Evolutionary conservation across 2,329 filamentous ascomycete species (phyloP).

Genomic region (Verticillium nubilum): DNA sequence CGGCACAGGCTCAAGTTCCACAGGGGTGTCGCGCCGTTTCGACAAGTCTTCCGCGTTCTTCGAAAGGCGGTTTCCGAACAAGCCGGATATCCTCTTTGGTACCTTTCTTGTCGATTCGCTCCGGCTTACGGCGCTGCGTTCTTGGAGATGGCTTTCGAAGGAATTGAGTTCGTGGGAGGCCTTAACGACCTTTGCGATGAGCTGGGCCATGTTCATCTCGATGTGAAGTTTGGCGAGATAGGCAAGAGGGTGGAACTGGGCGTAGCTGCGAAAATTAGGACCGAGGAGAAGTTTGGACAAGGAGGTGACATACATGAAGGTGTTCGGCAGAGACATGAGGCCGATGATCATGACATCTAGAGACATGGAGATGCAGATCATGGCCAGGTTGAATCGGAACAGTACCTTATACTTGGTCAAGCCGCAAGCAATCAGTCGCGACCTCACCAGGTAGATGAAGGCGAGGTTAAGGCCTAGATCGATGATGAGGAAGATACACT

Average conservation of each 20-base stretch:
- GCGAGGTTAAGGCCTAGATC: slow-evolving; percentile 41
- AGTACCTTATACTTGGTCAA: slow-evolving; percentile 43
- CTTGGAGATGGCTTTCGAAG: background rate
- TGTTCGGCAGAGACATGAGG: slow-evolving; percentile 1
- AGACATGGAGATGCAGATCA: slow-evolving; percentile 19
- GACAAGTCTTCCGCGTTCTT: background rate
- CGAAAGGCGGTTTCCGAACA: background rate
- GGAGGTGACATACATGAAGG: slow-evolving; percentile 14
- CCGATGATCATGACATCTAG: slow-evolving; percentile 15
- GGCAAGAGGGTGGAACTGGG: slow-evolving; percentile 42
- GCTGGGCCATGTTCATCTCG: slow-evolving; percentile 47
- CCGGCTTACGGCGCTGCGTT: background rate
- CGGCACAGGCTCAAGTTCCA: background rate
- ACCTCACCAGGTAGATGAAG: slow-evolving; percentile 37
- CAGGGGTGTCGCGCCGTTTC: background rate
- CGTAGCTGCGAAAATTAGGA: background rate
- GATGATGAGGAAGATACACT: slow-evolving; percentile 38
- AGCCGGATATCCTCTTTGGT: background rate
- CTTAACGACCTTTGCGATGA: slow-evolving; percentile 35
- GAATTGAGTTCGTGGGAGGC: background rate
- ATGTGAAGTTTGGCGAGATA: slow-evolving; percentile 50
- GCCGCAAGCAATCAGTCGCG: slow-evolving; percentile 38
- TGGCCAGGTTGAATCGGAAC: slow-evolving; percentile 24
- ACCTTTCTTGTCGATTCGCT: background rate
- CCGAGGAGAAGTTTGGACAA: background rate